phyloP scores from a whole-genome alignment of 1,139 yeast species.

The Cylindricascospora bacillispora region DNA sequence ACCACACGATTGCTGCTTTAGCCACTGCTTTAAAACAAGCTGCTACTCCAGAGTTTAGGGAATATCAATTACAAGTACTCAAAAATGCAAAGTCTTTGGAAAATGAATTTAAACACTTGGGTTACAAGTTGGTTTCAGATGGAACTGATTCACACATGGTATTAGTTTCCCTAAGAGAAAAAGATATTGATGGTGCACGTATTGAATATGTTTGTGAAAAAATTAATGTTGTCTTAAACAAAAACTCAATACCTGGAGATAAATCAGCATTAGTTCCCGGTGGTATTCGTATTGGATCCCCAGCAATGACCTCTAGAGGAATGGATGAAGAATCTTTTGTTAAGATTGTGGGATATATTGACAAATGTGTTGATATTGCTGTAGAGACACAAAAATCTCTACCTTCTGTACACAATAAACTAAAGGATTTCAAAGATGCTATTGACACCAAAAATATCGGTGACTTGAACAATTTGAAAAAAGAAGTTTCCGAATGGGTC shows the following conservation, averaged over 20 bases:
- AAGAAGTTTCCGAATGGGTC: conserved; percentile 83
- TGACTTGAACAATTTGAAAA: conserved; percentile 53
- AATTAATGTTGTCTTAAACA: conserved; percentile 90
- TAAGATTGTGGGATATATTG: conserved; percentile 72
- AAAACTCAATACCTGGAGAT: conserved; percentile 97
- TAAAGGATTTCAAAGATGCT: conserved; percentile 83
- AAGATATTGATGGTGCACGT: conserved; percentile 94
- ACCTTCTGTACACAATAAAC: conserved; percentile 80
- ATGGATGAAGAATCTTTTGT: conserved; percentile 77
- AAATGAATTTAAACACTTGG: conserved; percentile 51
- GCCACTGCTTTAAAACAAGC: conserved; percentile 97
- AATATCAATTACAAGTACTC: conserved; percentile 79
- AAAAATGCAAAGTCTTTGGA: conserved; percentile 84
- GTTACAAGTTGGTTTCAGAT: conserved; percentile 74
- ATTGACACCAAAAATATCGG: conserved; percentile 58
- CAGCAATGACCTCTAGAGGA: conserved; percentile 98
- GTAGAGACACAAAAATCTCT: conserved; percentile 57
- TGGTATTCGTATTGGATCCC: conserved; percentile 96
- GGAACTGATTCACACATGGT: conserved; percentile 98
- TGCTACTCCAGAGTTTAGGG: conserved; percentile 77
- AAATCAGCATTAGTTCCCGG: conserved; percentile 96
- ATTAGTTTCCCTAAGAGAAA: conserved; percentile 75
- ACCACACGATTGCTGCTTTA: conserved; percentile 94
- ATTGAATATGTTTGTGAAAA: conserved; percentile 91
- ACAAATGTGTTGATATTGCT: conserved; percentile 71